Evolutionary conservation across 2,329 filamentous ascomycete species (phyloP).

Genomic region (Trichoderma guizhouense): DNA sequence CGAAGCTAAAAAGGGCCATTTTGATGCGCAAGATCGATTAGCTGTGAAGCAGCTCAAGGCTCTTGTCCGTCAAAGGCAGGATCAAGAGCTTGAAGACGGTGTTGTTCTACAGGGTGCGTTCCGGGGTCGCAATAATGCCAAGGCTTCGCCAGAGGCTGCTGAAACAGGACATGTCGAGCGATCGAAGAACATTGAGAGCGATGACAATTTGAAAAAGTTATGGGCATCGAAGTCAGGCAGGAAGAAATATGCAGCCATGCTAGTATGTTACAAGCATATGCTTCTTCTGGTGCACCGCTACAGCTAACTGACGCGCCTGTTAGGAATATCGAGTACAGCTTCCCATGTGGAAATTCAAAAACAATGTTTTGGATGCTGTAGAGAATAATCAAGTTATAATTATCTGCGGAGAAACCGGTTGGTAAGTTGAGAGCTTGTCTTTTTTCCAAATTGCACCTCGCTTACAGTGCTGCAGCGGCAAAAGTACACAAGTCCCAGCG

Average conservation of each 20-base stretch:
- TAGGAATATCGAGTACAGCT: constrained; percentile 68
- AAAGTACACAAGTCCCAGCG: constrained; percentile 95
- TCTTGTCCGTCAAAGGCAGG: constrained; percentile 65
- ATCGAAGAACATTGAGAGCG: constrained; percentile 36
- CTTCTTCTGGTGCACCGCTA: neutral
- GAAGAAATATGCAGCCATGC: constrained; percentile 72
- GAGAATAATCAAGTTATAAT: constrained; percentile 83
- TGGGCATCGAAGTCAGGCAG: constrained; percentile 58
- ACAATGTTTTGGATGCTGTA: constrained; percentile 73
- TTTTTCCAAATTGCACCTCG: neutral
- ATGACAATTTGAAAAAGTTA: constrained; percentile 53
- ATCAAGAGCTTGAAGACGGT: constrained; percentile 68
- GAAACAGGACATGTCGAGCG: constrained; percentile 50
- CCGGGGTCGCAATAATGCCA: constrained; percentile 53
- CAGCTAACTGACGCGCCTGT: neutral
- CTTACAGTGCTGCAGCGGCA: constrained; percentile 56
- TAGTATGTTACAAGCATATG: constrained; percentile 42
- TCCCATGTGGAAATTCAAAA: constrained; percentile 83
- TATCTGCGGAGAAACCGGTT: constrained; percentile 94
- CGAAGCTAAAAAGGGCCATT: constrained; percentile 64
- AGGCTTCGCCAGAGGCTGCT: constrained; percentile 44
- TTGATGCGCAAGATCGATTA: constrained; percentile 67
- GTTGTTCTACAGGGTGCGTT: constrained; percentile 77
- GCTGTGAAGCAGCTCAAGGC: constrained; percentile 65
- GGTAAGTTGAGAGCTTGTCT: constrained; percentile 40